phyloP scores from a whole-genome alignment of 768 basidiomycete species.

The Boletus rufocinnamomeus region DNA sequence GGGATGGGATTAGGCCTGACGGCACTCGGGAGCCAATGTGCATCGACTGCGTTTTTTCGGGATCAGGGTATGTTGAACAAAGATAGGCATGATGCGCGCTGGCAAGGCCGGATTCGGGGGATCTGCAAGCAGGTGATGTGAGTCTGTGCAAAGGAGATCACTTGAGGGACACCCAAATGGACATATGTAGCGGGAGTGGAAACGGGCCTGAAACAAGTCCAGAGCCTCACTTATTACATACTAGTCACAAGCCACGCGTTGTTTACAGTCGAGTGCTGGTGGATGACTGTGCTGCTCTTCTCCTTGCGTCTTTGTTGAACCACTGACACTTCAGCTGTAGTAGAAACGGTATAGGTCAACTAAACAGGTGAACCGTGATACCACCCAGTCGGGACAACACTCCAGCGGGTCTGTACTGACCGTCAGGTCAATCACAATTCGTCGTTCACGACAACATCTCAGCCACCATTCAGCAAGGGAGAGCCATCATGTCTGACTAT shows the following conservation, averaged over 20 bases:
- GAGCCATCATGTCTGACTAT: background rate
- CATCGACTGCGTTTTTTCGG: background rate
- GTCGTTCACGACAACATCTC: too few species aligned
- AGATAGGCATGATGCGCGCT: background rate
- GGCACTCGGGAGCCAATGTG: constrained; percentile 7
- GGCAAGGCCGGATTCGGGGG: background rate
- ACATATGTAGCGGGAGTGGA: background rate
- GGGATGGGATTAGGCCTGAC: background rate
- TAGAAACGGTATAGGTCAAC: background rate
- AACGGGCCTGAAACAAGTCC: too few species aligned
- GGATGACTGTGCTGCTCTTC: too few species aligned
- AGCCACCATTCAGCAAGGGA: background rate
- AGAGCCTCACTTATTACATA: too few species aligned
- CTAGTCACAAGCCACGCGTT: too few species aligned
- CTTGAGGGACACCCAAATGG: background rate
- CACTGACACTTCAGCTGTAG: background rate
- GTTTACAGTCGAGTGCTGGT: too few species aligned
- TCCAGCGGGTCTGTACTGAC: background rate
- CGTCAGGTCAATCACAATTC: background rate
- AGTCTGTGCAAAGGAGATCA: background rate
- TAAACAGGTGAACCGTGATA: background rate
- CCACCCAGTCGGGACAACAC: background rate
- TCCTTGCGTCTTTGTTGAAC: background rate
- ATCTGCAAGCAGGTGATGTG: background rate
- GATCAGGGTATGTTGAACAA: background rate